A percentile compares a stretch with the other conserved stretches of the same genome.
phyloP scores from a whole-genome alignment of 148 eudicot species.

The Cornus controversa region DNA sequence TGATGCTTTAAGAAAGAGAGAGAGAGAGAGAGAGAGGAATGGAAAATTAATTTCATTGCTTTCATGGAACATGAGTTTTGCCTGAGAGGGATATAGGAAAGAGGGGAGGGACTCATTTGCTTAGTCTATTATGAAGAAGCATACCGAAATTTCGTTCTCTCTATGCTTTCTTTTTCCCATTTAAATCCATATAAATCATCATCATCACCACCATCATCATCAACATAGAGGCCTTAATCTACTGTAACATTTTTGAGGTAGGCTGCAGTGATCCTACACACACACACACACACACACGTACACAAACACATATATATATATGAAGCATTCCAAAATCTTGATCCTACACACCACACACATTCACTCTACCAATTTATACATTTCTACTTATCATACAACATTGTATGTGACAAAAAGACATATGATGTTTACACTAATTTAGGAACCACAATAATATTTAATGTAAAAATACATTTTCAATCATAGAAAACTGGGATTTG shows the following conservation, averaged over 20 bases:
- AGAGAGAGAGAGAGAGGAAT: neutral
- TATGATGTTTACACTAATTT: neutral
- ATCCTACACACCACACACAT: too few relatives aligned
- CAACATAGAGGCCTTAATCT: too few relatives aligned
- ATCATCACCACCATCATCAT: too few relatives aligned
- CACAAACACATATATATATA: too few relatives aligned
- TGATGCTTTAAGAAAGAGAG: neutral
- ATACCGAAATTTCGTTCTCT: neutral
- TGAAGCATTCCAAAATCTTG: too few relatives aligned
- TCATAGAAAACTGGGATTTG: neutral
- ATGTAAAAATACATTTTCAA: neutral
- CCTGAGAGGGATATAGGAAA: neutral
- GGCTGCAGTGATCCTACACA: too few relatives aligned
- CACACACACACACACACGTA: too few relatives aligned
- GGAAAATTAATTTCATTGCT: neutral
- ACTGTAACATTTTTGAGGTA: too few relatives aligned
- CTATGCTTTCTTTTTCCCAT: neutral
- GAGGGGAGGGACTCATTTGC: neutral
- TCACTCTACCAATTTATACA: too few relatives aligned
- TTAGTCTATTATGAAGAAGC: neutral
- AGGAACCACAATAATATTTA: neutral
- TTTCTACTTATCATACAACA: too few relatives aligned
- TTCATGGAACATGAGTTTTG: neutral
- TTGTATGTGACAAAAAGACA: neutral
- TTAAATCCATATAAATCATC: too few relatives aligned